Evolutionary conservation across 2,329 filamentous ascomycete species (phyloP).

Genomic region (Ophiosphaerella narmari): DNA sequence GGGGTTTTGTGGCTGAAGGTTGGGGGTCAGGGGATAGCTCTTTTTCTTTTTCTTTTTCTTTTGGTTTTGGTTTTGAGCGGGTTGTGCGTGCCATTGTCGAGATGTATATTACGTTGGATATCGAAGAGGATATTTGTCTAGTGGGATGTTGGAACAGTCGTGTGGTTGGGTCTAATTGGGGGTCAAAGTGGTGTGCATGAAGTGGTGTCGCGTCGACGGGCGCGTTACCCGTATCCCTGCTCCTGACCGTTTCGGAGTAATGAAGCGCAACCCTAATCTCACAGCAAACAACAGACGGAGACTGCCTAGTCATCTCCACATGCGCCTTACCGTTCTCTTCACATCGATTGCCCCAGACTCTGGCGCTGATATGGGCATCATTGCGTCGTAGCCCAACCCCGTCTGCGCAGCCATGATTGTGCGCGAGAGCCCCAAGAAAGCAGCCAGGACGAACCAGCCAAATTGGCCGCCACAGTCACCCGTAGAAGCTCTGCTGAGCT

Average conservation of each 20-base stretch:
- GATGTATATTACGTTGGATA: neutral
- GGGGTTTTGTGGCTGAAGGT: conserved; percentile 26
- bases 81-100: conserved; percentile 40
- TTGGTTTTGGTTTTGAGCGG: conserved; percentile 35
- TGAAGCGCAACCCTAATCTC: conserved; percentile 30
- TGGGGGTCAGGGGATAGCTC: conserved; percentile 28
- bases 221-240: conserved; percentile 34
- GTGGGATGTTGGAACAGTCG: neutral
- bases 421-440: conserved; percentile 53
- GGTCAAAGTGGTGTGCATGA: conserved; percentile 7
- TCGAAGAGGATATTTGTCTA: neutral
- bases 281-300: conserved; percentile 22
- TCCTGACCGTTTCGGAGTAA: conserved; percentile 30
- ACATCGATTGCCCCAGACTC: neutral
- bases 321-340: no score
- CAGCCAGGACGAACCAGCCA: conserved; percentile 47
- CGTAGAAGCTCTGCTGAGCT: conserved; percentile 65
- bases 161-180: neutral
- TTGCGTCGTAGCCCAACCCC: conserved; percentile 13
- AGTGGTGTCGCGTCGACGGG: conserved; percentile 22
- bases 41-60: conserved; percentile 17
- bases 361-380: conserved; percentile 37
- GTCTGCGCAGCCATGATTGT: conserved; percentile 49
- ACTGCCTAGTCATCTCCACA: no score
- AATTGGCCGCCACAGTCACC: conserved; percentile 68